A percentile compares a stretch with the other conserved stretches of the same genome.
phyloP scores from a whole-genome alignment of 2,329 filamentous ascomycete species.

The Leptographium flavum region DNA sequence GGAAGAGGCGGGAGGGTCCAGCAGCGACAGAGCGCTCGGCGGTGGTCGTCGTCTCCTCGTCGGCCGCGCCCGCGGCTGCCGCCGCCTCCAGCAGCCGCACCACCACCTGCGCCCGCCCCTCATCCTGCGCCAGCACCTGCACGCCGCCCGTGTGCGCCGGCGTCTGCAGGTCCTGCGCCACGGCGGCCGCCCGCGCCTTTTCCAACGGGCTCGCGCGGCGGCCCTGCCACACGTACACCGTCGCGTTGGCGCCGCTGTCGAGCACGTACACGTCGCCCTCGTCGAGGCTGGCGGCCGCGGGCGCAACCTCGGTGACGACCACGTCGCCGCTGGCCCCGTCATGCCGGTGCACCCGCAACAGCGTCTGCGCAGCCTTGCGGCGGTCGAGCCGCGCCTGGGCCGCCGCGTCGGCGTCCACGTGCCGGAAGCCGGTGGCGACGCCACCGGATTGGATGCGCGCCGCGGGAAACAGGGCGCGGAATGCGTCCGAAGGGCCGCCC shows the following conservation, averaged over 20 bases:
- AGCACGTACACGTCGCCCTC: constrained; percentile 53
- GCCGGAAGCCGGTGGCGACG: constrained; percentile 46
- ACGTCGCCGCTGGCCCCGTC: constrained; percentile 30
- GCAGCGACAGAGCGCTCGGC: constrained; percentile 14
- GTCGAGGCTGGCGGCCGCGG: constrained; percentile 46
- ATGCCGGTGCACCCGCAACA: constrained; percentile 51
- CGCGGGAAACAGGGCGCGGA: constrained; percentile 49
- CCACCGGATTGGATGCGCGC: constrained; percentile 40
- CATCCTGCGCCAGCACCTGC: constrained; percentile 48
- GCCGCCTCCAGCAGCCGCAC: constrained; percentile 39
- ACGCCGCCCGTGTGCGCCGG: constrained; percentile 49
- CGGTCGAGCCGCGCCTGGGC: constrained; percentile 2
- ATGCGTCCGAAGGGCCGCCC: constrained; percentile 41
- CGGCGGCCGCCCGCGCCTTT: constrained; percentile 52
- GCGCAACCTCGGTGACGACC: constrained; percentile 50
- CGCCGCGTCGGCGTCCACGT: constrained; percentile 32
- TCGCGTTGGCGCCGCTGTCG: constrained; percentile 41
- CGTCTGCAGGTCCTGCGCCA: constrained; percentile 47
- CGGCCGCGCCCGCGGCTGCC: constrained; percentile 12
- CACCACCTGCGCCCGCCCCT: constrained; percentile 38
- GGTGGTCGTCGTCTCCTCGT: neutral
- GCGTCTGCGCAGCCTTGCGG: constrained; percentile 22
- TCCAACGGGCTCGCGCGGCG: constrained; percentile 52
- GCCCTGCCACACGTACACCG: constrained; percentile 60
- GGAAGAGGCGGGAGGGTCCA: constrained; percentile 31